Evolutionary conservation across 176 grass and related monocot genomes (phyloP), one percentile per base, ranked within the genome.

Genomic region (Carex pumila): DNA sequence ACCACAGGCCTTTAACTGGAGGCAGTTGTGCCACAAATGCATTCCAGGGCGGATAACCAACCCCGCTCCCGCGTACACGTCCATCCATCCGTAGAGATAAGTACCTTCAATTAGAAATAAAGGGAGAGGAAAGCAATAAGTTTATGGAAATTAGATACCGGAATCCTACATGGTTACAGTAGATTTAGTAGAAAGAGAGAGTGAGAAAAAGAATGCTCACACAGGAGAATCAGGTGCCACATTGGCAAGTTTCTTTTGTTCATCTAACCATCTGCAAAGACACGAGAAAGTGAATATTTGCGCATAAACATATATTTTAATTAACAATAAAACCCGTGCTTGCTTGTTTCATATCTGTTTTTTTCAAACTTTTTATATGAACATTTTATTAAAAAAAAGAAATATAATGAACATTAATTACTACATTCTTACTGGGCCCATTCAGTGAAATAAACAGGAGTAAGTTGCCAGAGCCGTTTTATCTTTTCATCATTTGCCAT

Each of bases 1-100:
- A 85, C 95, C 95, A 98, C 71, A 98, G 83, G 14, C 95, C 95
- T 80, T 93, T 94, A 71, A 93, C 87, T 63, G 88, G 92, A 59
- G 95, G 95, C 85, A 98, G 50, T 84, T 98, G 95, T 73, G 91
- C 92, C 80, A 98, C 95, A 75, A 98, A 93, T 36, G 92, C 95
- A 80, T 91, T 87, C 95, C 95, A 98, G 22, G 95, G 95, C 34
- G 95, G 95, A 66, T 93, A 93, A 19, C 95, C 92, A 17, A 98
- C 92, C 34, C 92, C 95, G 61, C 95, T 98, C 39, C 95, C 95
- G 14, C 95, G 89, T 49, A 98, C 95, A 63, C 95, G 90, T 18
- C 95, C 95, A 81, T 98, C 95, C 95, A 98, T 85, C 25, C 95
- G 89, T 14, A 98, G 81, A 71, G 95, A 98, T 15, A 94, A 90